Evolutionary conservation across 306 rosid species (phyloP), one percentile per base, ranked within the genome.

Genomic region (Corylus heterophylla): DNA sequence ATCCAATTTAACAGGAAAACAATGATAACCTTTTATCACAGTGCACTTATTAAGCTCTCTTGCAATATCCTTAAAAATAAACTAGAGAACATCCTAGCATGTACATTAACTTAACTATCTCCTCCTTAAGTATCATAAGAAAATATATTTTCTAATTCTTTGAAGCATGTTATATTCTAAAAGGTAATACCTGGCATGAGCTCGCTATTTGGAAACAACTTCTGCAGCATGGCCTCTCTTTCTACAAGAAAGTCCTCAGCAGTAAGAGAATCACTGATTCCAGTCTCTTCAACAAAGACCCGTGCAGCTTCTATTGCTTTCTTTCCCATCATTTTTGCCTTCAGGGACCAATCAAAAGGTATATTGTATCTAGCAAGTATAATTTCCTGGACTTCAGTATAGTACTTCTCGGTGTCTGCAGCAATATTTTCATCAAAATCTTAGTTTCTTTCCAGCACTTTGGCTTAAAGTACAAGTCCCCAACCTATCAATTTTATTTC

Each of bases 271-370:
- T 93, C 91, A 44, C 90, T 82, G 47, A 95, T 85, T 76, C 96
- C 98, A 11, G 86, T 83, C 75, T 89, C 96, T 83, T 89, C 89
- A 75, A 95, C 98, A 82, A 95, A 95, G 73, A 92, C 76, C 88
- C 87, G 83, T 69, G 99, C 96, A 71, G 99, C 87, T 85, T 95
- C 97, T 27, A 87, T 91, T 78, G 98, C 97, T 90, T 92, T 91
- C 88, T 37, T 91, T 74, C 99, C 99, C 98, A 92, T 90, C 96
- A 95, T 92, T 78, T 89, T 92, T 29, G 98, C 90, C 85, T 93
- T 95, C 4, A 95, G 88, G 56, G 87, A 63, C 99, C 97, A 95
- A 79, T 95, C 99, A 85, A 95, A 93, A 54, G 96, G 87, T 81
- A 91, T 91, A 68, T 91, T 88, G 61, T 79, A 95, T 77, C 99